Base-by-base conservation (phyloP, 192 early-diverging fungal genomes). In the Dissophora globulifera region DNA sequence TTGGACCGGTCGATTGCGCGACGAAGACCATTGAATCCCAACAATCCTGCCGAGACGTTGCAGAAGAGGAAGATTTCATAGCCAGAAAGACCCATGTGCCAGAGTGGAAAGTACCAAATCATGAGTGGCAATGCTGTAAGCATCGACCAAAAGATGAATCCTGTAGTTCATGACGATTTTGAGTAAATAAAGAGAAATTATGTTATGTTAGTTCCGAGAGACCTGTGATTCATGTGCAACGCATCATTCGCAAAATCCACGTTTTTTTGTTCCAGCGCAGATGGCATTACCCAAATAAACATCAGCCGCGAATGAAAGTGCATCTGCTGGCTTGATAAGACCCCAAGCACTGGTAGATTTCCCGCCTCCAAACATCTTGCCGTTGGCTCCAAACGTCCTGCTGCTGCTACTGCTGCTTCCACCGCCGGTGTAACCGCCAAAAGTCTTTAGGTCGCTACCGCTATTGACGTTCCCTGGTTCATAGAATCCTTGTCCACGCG, bases 81-180 rank as follows among this genome's bases (percentile, higher is more conserved):
- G 46, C 92, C 92, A 16, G 91, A 92, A 67, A 93, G 84, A 10
- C 92, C 92, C 92, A 93, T 93, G 76, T 92, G 85, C 89, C 91
- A 93, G 23, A 93, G 79, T 16, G 92, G 92, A 64, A 93, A 93
- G 66, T 93, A 93, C 92, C 92, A 90, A 52, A 86, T 87, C 50
- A 88, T 83, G 29, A 91, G 49, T 0, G 88, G 85, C 9, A 93
- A 70, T 29, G 91, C 84, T 1, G 92, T 93, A 60, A 91, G 79
- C 69, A 90, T 88, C 16, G 92, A 91, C 92, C 92, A 93, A 63
- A 90, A 92, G 23, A 92, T 81, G 74, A 92, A 93, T 58, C 86
- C 86, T 86, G 75, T 2, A 41, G 46, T 15, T 6, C 35, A 13
- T 13, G 35, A n/a, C n/a, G 22, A 6, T 43, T 54, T 5, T 30